Percentiles rank a stretch among this genome's conserved stretches.
Evolutionary conservation across 768 basidiomycete genomes (phyloP).

Genomic region (Rickenella mellea): DNA sequence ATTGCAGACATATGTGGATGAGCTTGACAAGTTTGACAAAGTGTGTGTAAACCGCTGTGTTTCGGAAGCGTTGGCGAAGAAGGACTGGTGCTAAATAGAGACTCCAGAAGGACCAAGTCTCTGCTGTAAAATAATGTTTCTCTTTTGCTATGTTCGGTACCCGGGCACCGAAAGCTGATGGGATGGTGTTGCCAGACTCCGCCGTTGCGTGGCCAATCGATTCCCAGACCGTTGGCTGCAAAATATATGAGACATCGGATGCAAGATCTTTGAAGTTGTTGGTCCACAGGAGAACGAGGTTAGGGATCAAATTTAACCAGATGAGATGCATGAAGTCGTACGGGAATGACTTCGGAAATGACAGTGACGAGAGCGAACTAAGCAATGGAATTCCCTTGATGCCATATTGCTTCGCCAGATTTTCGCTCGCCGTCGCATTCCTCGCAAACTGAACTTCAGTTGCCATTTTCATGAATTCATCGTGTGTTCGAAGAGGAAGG

Average conservation of each 20-base stretch:
- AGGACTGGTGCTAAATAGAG: conserved; percentile 12
- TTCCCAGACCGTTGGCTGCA: conserved; percentile 26
- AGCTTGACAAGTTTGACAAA: conserved; percentile 9
- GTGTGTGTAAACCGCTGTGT: conserved; percentile 28
- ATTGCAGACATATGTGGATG: conserved; percentile 17
- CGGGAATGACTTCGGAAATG: conserved; percentile 14
- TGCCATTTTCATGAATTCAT: conserved; percentile 4
- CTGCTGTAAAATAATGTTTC: conserved; percentile 7
- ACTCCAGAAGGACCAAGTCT: conserved; percentile 15
- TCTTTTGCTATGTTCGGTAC: conserved; percentile 1
- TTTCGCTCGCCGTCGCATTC: conserved; percentile 2
- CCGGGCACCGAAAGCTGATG: conserved; percentile 15
- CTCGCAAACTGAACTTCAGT: conserved; percentile 1
- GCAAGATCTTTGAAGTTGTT: conserved; percentile 15
- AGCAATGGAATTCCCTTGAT: conserved; percentile 10
- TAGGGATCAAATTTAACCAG: conserved; percentile 15
- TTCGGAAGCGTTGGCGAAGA: conserved; percentile 6
- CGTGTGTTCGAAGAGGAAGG: conserved; percentile 15
- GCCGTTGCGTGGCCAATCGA: conserved; percentile 25
- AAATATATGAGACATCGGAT: conserved; percentile 4
- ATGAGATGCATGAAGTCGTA: conserved; percentile 20
- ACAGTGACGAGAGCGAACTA: conserved; percentile 4
- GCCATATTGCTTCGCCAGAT: conserved; percentile 10
- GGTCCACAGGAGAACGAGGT: conserved; percentile 15
- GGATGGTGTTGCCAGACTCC: conserved; percentile 12